Conservation (phyloP, 1,139 yeast genomes). For the Diutina rugosa region DNA sequence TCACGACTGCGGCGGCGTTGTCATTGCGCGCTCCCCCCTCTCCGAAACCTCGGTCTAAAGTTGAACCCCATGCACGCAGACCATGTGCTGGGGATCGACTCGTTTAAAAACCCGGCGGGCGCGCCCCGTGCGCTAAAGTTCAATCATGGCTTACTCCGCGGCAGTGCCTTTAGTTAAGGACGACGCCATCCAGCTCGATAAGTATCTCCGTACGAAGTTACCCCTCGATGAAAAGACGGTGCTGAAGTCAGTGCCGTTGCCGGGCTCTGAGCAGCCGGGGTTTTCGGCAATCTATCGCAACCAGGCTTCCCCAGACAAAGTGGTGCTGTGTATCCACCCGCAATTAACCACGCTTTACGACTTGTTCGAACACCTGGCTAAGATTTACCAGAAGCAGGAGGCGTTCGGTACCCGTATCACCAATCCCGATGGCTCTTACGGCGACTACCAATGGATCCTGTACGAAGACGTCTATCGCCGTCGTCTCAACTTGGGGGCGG, state of each 20-base stretch:
- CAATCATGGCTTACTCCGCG: neutral
- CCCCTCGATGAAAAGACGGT: slow-evolving; percentile 7
- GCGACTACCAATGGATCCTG: slow-evolving; percentile 33
- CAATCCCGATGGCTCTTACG: slow-evolving; percentile 25
- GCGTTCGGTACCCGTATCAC: slow-evolving; percentile 41
- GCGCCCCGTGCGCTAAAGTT: neutral
- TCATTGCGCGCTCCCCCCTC: neutral
- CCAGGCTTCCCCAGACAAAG: slow-evolving; percentile 18
- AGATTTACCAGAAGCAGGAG: slow-evolving; percentile 20
- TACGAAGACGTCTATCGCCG: slow-evolving; percentile 28
- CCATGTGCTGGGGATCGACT: neutral
- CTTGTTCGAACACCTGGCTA: slow-evolving; percentile 29
- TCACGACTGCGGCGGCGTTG: neutral
- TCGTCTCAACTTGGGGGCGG: slow-evolving; percentile 47
- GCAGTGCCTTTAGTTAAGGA: slow-evolving; percentile 4
- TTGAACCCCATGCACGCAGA: neutral
- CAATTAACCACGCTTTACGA: slow-evolving; percentile 35
- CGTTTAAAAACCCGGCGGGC: neutral
- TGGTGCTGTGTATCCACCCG: slow-evolving; percentile 36
- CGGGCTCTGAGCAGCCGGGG: slow-evolving; percentile 20
- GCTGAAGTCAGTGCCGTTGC: neutral
- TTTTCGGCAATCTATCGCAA: slow-evolving; percentile 45
- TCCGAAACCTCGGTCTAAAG: neutral
- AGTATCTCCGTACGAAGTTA: slow-evolving; percentile 5
- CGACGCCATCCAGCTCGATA: slow-evolving; percentile 4